A percentile compares a stretch with the other conserved stretches of the same genome.
Evolutionary conservation across 1,139 yeast species (phyloP).

Genomic region (Kodamaea suecica): DNA sequence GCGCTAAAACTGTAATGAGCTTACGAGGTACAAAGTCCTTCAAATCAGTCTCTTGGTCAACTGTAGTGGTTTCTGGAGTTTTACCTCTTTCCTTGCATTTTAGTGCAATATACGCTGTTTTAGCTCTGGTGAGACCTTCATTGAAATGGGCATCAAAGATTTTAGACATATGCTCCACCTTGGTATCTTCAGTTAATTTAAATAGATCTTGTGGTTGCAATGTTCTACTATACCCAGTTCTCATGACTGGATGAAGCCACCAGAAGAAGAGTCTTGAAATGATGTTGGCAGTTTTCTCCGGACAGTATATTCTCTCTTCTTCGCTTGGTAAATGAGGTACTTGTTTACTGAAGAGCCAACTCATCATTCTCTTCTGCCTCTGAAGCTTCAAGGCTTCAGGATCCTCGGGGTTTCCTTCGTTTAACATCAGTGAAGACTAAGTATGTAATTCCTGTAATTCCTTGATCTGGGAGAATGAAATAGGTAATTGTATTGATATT

Average conservation of each 20-base stretch:
- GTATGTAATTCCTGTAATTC: too few relatives aligned
- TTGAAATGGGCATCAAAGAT: conserved; percentile 26
- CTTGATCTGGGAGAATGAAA: too few relatives aligned
- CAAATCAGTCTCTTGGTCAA: conserved; percentile 23
- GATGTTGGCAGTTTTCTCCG: conserved; percentile 30
- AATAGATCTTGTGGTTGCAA: conserved; percentile 46
- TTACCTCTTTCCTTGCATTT: conserved; percentile 29
- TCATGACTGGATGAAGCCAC: conserved; percentile 49
- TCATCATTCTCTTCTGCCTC: conserved; percentile 30
- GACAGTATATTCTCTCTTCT: conserved; percentile 41
- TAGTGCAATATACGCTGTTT: conserved; percentile 16
- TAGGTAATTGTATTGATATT: too few relatives aligned
- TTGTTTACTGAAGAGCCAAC: conserved; percentile 29
- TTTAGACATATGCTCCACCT: conserved; percentile 33
- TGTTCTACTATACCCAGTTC: conserved; percentile 51
- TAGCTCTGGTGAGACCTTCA: conserved; percentile 19
- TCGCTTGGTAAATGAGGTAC: conserved; percentile 38
- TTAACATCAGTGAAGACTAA: too few relatives aligned
- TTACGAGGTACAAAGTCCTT: conserved; percentile 19
- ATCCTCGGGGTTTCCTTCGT: too few relatives aligned
- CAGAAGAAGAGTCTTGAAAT: conserved; percentile 44
- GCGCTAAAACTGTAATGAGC: conserved; percentile 17
- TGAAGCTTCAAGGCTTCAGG: conserved; percentile 8
- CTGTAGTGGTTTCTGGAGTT: conserved; percentile 19
- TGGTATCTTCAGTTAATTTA: conserved; percentile 35